Conservation (phyloP, 495 filamentous ascomycete genomes). For the Penicillium roqueforti region DNA sequence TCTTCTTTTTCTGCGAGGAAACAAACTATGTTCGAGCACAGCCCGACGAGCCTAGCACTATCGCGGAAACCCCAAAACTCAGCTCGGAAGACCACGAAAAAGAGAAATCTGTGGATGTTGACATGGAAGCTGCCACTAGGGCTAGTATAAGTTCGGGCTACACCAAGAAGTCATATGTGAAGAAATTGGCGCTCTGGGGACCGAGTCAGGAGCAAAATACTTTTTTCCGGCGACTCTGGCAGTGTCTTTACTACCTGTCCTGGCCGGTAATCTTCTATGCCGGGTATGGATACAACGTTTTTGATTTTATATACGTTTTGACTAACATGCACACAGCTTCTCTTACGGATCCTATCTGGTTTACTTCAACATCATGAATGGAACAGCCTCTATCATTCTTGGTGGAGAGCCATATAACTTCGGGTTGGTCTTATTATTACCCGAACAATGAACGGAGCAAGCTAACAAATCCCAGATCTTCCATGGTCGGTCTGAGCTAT, state of each 20-base stretch:
- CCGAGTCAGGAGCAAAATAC: constrained; percentile 48
- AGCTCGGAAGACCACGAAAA: constrained; percentile 17
- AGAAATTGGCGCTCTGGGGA: constrained; percentile 51
- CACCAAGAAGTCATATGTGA: constrained; percentile 42
- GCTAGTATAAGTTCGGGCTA: too few species aligned
- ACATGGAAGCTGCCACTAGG: neutral
- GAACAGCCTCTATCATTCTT: constrained; percentile 58
- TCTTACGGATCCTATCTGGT: constrained; percentile 61
- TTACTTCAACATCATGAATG: constrained; percentile 66
- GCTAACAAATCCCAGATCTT: constrained; percentile 33
- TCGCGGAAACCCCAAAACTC: constrained; percentile 4
- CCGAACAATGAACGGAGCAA: neutral
- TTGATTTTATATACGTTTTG: neutral
- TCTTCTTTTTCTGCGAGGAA: constrained; percentile 69
- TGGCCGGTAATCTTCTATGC: constrained; percentile 65
- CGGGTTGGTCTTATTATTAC: constrained; percentile 25
- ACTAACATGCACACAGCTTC: constrained; percentile 34
- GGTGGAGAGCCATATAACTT: constrained; percentile 54
- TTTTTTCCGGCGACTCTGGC: constrained; percentile 42
- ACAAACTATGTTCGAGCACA: constrained; percentile 54
- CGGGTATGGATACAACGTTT: constrained; percentile 32
- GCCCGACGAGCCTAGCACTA: constrained; percentile 8
- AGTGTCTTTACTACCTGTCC: constrained; percentile 42
- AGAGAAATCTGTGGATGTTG: constrained; percentile 19
- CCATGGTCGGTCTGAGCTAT: constrained; percentile 61